phyloP scores from a whole-genome alignment of 2,329 filamentous ascomycete species.

The Exophiala aquamarina region DNA sequence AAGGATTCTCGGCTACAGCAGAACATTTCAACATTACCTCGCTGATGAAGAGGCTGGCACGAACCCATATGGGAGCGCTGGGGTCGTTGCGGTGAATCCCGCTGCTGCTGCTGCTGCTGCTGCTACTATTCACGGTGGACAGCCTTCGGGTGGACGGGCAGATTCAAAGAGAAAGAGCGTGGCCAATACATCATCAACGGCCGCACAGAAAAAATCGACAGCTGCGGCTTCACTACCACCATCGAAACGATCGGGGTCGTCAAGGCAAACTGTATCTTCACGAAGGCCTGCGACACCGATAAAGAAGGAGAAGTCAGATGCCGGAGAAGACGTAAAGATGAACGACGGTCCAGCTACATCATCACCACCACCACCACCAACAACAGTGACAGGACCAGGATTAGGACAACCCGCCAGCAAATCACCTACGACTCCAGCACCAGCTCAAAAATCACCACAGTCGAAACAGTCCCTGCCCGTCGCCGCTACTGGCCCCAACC shows the following conservation, averaged over 20 bases:
- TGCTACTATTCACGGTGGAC: constrained; percentile 16
- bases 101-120: constrained; percentile 14
- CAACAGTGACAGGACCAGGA: constrained; percentile 1
- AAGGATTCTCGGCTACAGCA: constrained; percentile 49
- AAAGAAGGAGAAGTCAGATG: constrained; percentile 7
- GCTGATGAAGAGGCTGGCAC: constrained; percentile 51
- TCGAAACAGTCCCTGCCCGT: constrained; percentile 11
- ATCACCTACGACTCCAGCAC: constrained; percentile 24
- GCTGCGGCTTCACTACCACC: neutral
- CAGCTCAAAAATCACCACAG: constrained; percentile 16
- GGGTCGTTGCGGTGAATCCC: constrained; percentile 7
- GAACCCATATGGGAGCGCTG: constrained; percentile 21
- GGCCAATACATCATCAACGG: constrained; percentile 25
- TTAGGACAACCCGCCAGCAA: neutral
- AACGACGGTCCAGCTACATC: constrained; percentile 9
- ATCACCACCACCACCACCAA: neutral
- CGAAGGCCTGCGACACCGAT: constrained; percentile 1
- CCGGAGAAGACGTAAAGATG: constrained; percentile 16
- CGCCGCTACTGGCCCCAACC: neutral
- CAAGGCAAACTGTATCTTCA: neutral
- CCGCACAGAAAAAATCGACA: constrained; percentile 14
- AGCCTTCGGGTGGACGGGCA: constrained; percentile 2
- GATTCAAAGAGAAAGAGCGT: constrained; percentile 30
- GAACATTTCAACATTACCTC: constrained; percentile 52
- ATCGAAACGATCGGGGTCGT: neutral